These are phyloP conservation scores for Penicillium oxalicum DNA, from an alignment of 2,329 filamentous ascomycete genomes.

Conservation along the genomic window DNA sequence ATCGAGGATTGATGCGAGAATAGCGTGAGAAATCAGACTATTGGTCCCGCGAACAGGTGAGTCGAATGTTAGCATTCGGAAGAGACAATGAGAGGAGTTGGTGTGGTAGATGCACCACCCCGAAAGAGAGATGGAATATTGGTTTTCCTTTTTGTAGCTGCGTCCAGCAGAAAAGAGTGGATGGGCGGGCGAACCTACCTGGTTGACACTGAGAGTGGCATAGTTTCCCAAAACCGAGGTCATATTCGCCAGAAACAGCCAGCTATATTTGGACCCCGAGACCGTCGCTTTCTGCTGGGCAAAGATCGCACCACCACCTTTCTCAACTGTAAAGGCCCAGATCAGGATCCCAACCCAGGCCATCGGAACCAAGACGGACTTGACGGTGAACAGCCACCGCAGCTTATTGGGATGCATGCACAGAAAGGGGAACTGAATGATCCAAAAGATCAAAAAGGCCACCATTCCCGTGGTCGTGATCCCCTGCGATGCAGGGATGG, in stretches of 20 bases:
- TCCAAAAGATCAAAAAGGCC: conserved; percentile 41
- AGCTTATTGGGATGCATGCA: conserved; percentile 40
- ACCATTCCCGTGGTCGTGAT: conserved; percentile 45
- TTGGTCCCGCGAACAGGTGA: conserved; percentile 3
- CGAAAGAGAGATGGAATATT: no score
- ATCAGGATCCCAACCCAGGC: conserved; percentile 58
- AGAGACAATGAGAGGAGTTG: background rate
- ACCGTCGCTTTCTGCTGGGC: conserved; percentile 40
- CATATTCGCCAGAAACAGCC: conserved; percentile 48
- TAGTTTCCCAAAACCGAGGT: conserved; percentile 48
- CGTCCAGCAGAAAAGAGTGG: no score
- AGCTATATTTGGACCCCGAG: conserved; percentile 47
- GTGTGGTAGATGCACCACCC: no score
- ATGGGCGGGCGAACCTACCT: conserved; percentile 20
- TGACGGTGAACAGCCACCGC: conserved; percentile 35
- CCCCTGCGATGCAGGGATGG: conserved; percentile 37
- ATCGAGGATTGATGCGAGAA: conserved; percentile 44
- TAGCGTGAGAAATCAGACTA: conserved; percentile 54
- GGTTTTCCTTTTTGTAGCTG: no score
- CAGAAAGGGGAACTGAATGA: conserved; percentile 42
- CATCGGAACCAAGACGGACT: conserved; percentile 47
- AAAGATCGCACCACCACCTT: conserved; percentile 46
- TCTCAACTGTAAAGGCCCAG: conserved; percentile 54
- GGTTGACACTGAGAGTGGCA: conserved; percentile 48
- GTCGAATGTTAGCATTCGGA: background rate